Evolutionary conservation across 1,284 basidiomycete genomes (phyloP).

Genomic region (Sporisorium exsertum): DNA sequence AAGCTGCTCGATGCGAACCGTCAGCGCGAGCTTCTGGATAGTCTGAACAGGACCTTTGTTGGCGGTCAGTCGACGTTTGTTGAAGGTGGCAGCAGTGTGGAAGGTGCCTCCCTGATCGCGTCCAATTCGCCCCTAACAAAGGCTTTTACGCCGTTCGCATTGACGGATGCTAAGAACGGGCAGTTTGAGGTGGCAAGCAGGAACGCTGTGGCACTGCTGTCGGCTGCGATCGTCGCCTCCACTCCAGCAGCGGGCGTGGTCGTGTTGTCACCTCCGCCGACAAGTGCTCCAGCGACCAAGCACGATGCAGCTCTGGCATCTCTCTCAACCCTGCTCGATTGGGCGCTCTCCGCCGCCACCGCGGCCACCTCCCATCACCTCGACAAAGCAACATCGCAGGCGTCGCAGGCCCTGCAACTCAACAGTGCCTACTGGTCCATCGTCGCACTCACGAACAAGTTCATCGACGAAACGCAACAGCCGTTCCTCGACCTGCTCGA

Average conservation of each 20-base stretch:
- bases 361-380: neutral
- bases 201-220: constrained; percentile 31
- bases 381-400: neutral
- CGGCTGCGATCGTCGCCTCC: constrained; percentile 39
- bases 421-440: constrained; percentile 31
- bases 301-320: constrained; percentile 27
- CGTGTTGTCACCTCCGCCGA: neutral
- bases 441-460: constrained; percentile 56
- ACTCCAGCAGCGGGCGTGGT: constrained; percentile 21
- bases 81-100: neutral
- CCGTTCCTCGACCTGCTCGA: constrained; percentile 43
- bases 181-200: constrained; percentile 11
- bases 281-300: neutral
- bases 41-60: constrained; percentile 44
- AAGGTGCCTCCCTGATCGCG: constrained; percentile 10
- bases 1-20: constrained; percentile 35
- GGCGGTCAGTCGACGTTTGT: constrained; percentile 10
- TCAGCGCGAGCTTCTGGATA: constrained; percentile 47
- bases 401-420: constrained; percentile 33
- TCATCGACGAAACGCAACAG: constrained; percentile 35
- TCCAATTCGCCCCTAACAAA: constrained; percentile 7
- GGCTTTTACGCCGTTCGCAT: neutral
- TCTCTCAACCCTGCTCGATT: constrained; percentile 28
- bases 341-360: constrained; percentile 18
- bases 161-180: too few species aligned